Base-by-base conservation (phyloP, 2,329 filamentous ascomycete genomes). In the Verticillium longisporum region DNA sequence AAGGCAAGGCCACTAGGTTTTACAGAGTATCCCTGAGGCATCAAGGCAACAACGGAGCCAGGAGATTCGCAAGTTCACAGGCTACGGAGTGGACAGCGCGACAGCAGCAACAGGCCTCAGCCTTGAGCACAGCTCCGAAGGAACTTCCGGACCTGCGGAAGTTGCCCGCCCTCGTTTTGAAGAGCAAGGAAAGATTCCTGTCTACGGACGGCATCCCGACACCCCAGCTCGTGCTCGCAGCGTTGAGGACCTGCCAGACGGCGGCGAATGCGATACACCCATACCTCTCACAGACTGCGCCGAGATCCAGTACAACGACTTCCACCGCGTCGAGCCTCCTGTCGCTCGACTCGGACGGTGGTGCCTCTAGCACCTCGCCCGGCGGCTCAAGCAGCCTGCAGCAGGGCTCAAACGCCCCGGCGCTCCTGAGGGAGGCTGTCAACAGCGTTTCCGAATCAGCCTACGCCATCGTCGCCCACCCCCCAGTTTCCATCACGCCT, bases 401-500 rank as follows among this genome's bases (percentile, higher is more conserved):
- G 50, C 61, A 62, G 60, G 58, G 59, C 57, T 60, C 61, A 45
- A 45, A 59, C 57, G 50, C 32, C 18, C 26, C 62, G 37, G 56
- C 63, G 26, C 70, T 75, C 64, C 65, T 82, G 55, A 73, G 73
- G 62, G 75, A 80, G 55, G 77, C 81, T 32, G 73, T 81, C 60
- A 75, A 81, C 66, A 77, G 76, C 66, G 79, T 88, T 61, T 87
- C 85, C 26, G 71, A 81, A 58, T 75, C 83, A 7, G 86, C 89
- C n/a, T 89, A 90, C 72, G 78, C 82, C 41, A 83, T 97, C 60
- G 73, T 96, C 62, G 83, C 83, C 56, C 85, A 94, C 67, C 87
- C 89, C 4, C 86, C 88, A 63, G 87, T 97, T 56, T 90, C 92
- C 75, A 90, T 98, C 70, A 90, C 90, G 4, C 85, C 88, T 9